Conservation (phyloP, 2,329 filamentous ascomycete genomes). For the Neofusicoccum parvum region DNA sequence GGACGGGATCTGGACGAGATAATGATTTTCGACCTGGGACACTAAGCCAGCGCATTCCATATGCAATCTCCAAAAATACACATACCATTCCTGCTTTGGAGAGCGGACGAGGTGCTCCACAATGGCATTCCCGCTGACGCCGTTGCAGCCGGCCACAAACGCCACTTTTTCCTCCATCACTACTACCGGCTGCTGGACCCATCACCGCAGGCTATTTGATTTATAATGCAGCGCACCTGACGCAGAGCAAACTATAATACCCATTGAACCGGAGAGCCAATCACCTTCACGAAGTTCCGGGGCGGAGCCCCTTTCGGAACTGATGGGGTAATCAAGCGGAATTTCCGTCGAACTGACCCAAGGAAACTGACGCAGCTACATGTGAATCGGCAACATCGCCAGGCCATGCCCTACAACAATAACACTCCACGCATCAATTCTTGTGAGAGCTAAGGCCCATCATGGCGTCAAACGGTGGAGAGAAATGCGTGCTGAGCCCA, state of each 20-base stretch:
- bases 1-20: constrained; percentile 32
- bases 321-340: neutral
- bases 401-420: neutral
- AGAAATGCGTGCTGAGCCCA: neutral
- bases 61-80: neutral
- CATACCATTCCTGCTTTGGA: neutral
- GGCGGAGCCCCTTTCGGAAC: neutral
- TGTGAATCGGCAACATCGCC: neutral
- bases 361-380: neutral
- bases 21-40: constrained; percentile 30
- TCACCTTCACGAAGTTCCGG: neutral
- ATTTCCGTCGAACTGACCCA: neutral
- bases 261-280: neutral
- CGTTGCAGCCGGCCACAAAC: neutral
- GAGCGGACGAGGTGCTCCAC: neutral
- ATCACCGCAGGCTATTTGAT: neutral
- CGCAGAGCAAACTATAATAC: neutral
- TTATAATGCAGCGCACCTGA: neutral
- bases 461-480: neutral
- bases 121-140: neutral
- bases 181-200: neutral
- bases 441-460: neutral
- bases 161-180: neutral
- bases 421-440: neutral
- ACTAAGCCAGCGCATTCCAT: too few species aligned